Evolutionary conservation across 202 grass and related monocot genomes (phyloP).

Genomic region (Panicum hallii): DNA sequence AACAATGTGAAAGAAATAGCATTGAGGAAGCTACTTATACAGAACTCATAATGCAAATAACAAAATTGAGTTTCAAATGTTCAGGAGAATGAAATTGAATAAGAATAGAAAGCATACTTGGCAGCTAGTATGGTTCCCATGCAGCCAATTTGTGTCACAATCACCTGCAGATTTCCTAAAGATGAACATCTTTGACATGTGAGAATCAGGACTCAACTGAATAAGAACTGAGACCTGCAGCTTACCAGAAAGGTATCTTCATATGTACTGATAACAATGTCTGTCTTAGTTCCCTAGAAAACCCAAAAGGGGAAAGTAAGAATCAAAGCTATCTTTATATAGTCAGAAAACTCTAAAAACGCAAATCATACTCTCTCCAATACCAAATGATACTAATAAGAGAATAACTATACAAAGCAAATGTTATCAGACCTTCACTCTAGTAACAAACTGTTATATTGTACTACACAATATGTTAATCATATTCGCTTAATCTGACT

Average conservation of each 20-base stretch:
- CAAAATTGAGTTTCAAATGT: slow-evolving; percentile 16
- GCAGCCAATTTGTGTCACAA: slow-evolving; percentile 92
- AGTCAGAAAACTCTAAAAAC: not conserved
- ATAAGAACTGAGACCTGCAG: slow-evolving; percentile 24
- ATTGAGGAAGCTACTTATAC: not conserved
- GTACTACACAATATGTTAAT: not conserved
- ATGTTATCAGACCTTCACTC: not conserved
- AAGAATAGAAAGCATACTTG: slow-evolving; percentile 58
- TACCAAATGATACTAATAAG: not conserved
- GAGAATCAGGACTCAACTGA: slow-evolving; percentile 4
- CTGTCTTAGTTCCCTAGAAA: slow-evolving; percentile 81
- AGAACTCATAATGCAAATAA: slow-evolving; percentile 19
- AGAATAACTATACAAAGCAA: too few species aligned
- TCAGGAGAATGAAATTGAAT: slow-evolving; percentile 20
- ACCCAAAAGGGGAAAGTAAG: slow-evolving; percentile 26
- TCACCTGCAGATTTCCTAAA: slow-evolving; percentile 61
- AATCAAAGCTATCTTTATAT: not conserved
- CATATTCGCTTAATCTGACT: not conserved
- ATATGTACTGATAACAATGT: slow-evolving; percentile 83
- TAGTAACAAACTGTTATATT: not conserved
- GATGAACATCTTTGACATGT: slow-evolving; percentile 38
- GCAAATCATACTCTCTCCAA: not conserved
- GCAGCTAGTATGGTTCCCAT: slow-evolving; percentile 92
- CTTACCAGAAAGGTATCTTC: slow-evolving; percentile 82
- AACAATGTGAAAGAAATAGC: not conserved